Base-by-base conservation (phyloP, 805 yeast species). In the Saccharomycopsis vini region DNA sequence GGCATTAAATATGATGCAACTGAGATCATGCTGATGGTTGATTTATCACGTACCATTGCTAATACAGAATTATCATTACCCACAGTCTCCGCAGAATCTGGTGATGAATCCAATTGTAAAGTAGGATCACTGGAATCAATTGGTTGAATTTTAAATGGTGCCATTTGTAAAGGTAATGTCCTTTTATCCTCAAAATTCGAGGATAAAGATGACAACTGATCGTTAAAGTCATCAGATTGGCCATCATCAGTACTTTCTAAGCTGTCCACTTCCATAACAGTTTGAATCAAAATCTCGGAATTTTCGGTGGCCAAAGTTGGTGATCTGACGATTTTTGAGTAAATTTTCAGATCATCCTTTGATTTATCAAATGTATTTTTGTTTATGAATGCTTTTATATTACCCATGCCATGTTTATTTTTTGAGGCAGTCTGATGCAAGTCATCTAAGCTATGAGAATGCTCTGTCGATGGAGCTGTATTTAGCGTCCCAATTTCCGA, bases 1-100 rank as follows among this genome's bases (percentile, higher is more conserved):
- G 72, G 58, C 39, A 19, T 44, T 42, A 39, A 45, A 50, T 36
- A 45, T 7, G 45, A 44, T 12, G 36, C 45, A 4, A 36, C 33
- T 3, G 43, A 40, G 12, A 47, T 44, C 48, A 47, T 44, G 22
- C 42, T 36, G 18, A 44, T 40, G 18, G 31, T 30, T 21, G 44
- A 36, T 34, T 38, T 36, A 10, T 36, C 33, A 4, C 26, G 19
- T 21, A 7, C 16, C 41, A 16, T 35, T n/a, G 16, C 22, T 9
- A 18, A 29, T 16, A 29, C 16, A 7, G 20, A 16, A 30, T 19
- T 18, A 16, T n/a, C 24, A 23, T 24, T 30, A 15, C 36, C 30
- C 9, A 28, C 22, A 9, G 15, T 9, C 10, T 36, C 21, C 16
- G 18, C 16, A 19, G 37, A 7, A 9, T 32, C 13, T 9, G 42